Base-by-base conservation (phyloP, 78 protist genomes). In the Mastigamoeba balamuthi region DNA sequence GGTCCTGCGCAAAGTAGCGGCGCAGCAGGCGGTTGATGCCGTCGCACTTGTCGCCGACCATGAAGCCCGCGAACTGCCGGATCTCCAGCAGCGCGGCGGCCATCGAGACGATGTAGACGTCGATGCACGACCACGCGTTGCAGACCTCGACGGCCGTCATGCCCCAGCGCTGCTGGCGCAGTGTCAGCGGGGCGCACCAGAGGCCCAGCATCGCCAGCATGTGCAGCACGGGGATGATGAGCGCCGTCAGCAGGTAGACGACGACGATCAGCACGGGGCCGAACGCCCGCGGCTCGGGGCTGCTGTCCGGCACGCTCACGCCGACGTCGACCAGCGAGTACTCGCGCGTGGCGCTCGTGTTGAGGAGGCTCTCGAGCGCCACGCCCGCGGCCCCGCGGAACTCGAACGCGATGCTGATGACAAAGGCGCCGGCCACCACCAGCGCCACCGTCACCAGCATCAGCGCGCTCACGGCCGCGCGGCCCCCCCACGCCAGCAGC, bases 51-150 rank as follows among this genome's bases (percentile, higher is more conserved):
- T 77, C 67, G 42, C 82, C 88, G 39, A 83, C 64, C 33, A 83
- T 42, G 4, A 83, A 83, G 6, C 0, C 37, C 10, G 88, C 81
- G 28, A 83, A 83, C 39, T 71, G 81, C 0, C 23, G 29, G 7
- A 83, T 53, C 74, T 83, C 67, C n/a, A 76, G 37, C 3, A 83
- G 28, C 9, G 82, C 82, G 40, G 82, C 88, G 1, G 75, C 0
- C 43, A 83, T 0, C 4, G 80, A 77, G 28, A 76, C 73, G 53
- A 83, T 76, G 72, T 75, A 76, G 35, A n/a, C 73, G 58, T 83
- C 88, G 42, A 83, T 58, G 58, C 66, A 0, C 39, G 77, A 63
- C 88, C 88, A 83, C 39, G 88, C 88, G 41, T 43, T 64, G 40
- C 35, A 1, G 41, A 83, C 82, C 52, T 83, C 88, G 29, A 65